These are phyloP conservation scores for Cudoniella acicularis DNA, from an alignment of 495 filamentous ascomycete species.

Conservation along the genomic window DNA sequence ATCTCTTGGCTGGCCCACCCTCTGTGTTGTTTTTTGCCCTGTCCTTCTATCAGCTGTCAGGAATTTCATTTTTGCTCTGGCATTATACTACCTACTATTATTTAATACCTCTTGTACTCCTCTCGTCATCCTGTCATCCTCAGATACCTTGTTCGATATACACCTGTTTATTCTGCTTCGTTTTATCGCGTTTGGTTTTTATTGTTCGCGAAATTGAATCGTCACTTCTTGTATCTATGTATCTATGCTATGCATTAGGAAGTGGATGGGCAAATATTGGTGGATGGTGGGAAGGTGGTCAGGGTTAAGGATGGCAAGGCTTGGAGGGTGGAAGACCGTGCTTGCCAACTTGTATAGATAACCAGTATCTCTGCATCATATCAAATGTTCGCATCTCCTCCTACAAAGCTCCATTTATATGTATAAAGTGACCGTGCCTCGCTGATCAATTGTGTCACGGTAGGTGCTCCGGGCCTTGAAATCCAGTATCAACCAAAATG, in stretches of 20 bases:
- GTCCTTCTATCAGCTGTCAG: conserved; percentile 22
- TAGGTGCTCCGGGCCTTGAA: too few relatives aligned
- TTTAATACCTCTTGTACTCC: conserved; percentile 21
- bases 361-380: neutral
- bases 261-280: neutral
- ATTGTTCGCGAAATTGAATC: neutral
- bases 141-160: conserved; percentile 38
- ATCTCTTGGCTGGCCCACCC: conserved; percentile 29
- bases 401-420: neutral
- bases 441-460: neutral
- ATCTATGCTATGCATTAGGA: neutral
- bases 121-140: conserved; percentile 19
- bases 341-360: neutral
- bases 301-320: neutral
- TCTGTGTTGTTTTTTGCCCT: conserved; percentile 30
- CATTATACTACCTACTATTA: conserved; percentile 12
- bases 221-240: neutral
- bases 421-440: neutral
- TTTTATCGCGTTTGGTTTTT: neutral
- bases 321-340: neutral
- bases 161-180: conserved; percentile 12
- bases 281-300: neutral
- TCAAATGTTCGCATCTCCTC: neutral
- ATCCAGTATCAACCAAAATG: too few relatives aligned
- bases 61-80: conserved; percentile 6